A percentile compares a stretch with the other conserved stretches of the same genome.
Conservation (phyloP, 352 stramenopile genomes). For the Pythium myriotylum region DNA sequence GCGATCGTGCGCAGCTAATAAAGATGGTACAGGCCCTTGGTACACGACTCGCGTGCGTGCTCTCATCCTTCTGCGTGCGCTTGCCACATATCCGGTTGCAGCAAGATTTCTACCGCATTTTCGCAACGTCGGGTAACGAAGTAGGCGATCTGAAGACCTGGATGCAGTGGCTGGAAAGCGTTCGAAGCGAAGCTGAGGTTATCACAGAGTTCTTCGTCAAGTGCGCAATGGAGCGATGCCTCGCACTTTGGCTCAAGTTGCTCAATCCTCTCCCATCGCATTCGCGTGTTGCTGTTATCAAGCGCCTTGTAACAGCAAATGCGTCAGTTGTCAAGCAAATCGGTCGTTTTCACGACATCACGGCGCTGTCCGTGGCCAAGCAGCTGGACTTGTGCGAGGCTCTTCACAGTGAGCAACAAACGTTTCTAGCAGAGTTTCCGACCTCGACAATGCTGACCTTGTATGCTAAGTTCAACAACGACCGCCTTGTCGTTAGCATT, state of each 20-base stretch:
- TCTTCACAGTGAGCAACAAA: constrained; percentile 30
- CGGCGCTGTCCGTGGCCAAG: constrained; percentile 32
- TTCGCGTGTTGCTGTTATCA: constrained; percentile 38
- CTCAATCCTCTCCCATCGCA: constrained; percentile 35
- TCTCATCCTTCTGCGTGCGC: constrained; percentile 41
- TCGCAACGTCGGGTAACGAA: constrained; percentile 34
- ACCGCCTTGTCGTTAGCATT: constrained; percentile 42
- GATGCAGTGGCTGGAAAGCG: constrained; percentile 53
- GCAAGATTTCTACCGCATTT: constrained; percentile 62
- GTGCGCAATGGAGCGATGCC: constrained; percentile 46
- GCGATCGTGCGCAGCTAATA: constrained; percentile 47
- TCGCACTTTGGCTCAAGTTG: constrained; percentile 46
- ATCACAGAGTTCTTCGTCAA: constrained; percentile 46
- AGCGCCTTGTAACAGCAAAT: constrained; percentile 27
- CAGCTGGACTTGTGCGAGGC: constrained; percentile 45
- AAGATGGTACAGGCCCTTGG: constrained; percentile 63
- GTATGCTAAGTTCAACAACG: constrained; percentile 57
- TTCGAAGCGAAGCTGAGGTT: constrained; percentile 16
- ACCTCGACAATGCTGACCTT: constrained; percentile 53
- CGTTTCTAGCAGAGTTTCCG: constrained; percentile 53
- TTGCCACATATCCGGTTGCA: constrained; percentile 45
- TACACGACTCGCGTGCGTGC: constrained; percentile 31
- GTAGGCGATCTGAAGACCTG: constrained; percentile 42
- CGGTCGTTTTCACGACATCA: constrained; percentile 58
- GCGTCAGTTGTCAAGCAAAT: constrained; percentile 51